A percentile compares a stretch with the other conserved stretches of the same genome.
Conservation (phyloP, 2,329 filamentous ascomycete species). For the Didymella arachidicola region DNA sequence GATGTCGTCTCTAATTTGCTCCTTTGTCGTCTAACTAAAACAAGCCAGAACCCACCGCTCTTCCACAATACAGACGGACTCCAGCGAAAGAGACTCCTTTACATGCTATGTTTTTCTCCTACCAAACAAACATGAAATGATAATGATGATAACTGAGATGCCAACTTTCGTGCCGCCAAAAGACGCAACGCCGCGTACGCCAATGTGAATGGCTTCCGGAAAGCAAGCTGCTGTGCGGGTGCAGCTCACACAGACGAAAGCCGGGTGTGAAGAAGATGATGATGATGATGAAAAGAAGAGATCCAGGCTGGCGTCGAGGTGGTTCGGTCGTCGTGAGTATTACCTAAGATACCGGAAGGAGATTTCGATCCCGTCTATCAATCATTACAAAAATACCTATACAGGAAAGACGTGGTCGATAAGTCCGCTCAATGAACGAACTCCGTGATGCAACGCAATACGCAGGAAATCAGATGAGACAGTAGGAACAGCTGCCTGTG, state of each 20-base stretch:
- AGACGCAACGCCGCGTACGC: slow-evolving; percentile 40
- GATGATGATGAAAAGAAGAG: slow-evolving; percentile 38
- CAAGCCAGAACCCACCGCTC: slow-evolving; percentile 20
- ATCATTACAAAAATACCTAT: slow-evolving; percentile 54
- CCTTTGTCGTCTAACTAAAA: slow-evolving; percentile 34
- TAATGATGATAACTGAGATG: slow-evolving; percentile 35
- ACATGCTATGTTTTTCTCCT: slow-evolving; percentile 41
- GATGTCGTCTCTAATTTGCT: slow-evolving; percentile 33
- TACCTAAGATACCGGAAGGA: slow-evolving; percentile 45
- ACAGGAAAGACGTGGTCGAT: slow-evolving; percentile 45
- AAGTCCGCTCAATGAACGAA: slow-evolving; percentile 46
- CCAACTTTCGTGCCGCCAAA: slow-evolving; percentile 31
- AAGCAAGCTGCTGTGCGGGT: slow-evolving; percentile 30
- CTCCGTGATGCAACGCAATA: slow-evolving; percentile 47
- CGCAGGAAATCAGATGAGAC: slow-evolving; percentile 27
- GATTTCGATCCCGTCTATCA: slow-evolving; percentile 51
- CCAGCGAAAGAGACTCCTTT: slow-evolving; percentile 34
- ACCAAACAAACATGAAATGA: slow-evolving; percentile 32
- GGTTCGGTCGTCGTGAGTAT: slow-evolving; percentile 45
- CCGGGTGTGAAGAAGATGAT: slow-evolving; percentile 32
- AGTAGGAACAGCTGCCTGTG: background rate
- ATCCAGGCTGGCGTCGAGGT: slow-evolving; percentile 38
- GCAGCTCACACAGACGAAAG: slow-evolving; percentile 32
- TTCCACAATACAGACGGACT: slow-evolving; percentile 27
- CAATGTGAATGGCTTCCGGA: slow-evolving; percentile 34